Conservation (phyloP, 257 asterid species). For the Osmanthus fragrans region DNA sequence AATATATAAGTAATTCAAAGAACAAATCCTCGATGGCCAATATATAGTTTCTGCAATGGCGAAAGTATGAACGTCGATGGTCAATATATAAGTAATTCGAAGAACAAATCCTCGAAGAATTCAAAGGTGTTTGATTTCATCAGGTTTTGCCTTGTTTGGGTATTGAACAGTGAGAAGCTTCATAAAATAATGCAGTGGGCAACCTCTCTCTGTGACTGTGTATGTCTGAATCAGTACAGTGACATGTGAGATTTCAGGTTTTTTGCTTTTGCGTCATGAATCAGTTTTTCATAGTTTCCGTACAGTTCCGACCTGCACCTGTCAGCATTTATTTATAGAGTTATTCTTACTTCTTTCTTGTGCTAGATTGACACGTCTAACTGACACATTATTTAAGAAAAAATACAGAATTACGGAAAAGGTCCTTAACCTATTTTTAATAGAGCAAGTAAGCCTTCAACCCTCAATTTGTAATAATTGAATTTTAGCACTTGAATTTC, state of each 20-base stretch:
- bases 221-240: conserved; percentile 11
- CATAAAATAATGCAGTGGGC: conserved; percentile 31
- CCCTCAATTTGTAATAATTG: too few relatives aligned
- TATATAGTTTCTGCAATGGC: too few relatives aligned
- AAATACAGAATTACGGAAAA: background rate
- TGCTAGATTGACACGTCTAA: background rate
- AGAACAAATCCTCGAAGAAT: background rate
- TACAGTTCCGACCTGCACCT: conserved; percentile 16
- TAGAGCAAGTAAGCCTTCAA: too few relatives aligned
- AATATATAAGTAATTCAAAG: too few relatives aligned
- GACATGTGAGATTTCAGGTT: conserved; percentile 22
- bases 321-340: conserved; percentile 26
- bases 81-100: too few relatives aligned
- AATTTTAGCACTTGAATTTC: too few relatives aligned
- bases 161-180: conserved; percentile 8
- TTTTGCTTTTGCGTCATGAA: background rate
- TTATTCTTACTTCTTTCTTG: background rate
- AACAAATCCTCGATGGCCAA: too few relatives aligned
- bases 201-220: conserved; percentile 17
- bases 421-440: background rate
- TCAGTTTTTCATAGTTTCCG: conserved; percentile 20
- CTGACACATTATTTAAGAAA: too few relatives aligned
- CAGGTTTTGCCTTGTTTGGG: conserved; percentile 30
- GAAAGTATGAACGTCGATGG: too few relatives aligned
- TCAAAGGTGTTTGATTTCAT: conserved; percentile 10